Conservation (phyloP, 345 rosid genomes). For the Arabis alpina region DNA sequence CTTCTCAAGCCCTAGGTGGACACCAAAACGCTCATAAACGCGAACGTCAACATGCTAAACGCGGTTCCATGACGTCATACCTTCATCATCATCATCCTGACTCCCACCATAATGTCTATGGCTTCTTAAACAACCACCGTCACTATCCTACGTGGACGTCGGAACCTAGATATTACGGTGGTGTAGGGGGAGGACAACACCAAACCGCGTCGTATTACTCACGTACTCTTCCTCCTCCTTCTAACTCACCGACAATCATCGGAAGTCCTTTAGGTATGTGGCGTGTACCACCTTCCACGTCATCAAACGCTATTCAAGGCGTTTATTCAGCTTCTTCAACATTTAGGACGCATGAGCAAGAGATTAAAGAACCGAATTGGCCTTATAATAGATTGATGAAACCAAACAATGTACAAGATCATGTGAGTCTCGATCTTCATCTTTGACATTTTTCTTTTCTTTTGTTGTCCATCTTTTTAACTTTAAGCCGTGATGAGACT, state of each 20-base stretch:
- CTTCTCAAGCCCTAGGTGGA: conserved; percentile 98
- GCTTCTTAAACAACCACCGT: conserved; percentile 37
- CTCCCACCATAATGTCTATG: conserved; percentile 59
- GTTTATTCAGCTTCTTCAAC: conserved; percentile 36
- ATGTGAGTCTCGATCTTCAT: conserved; percentile 97
- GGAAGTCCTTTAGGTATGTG: conserved; percentile 80
- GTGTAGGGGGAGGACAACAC: conserved; percentile 1
- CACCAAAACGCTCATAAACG: conserved; percentile 99
- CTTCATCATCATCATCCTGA: conserved; percentile 47
- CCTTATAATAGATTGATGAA: conserved; percentile 46
- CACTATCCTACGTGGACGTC: conserved; percentile 58
- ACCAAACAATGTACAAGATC: conserved; percentile 62
- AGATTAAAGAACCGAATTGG: conserved; percentile 30
- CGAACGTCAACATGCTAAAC: conserved; percentile 93
- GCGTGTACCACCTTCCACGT: conserved; percentile 63
- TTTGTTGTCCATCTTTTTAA: conserved; percentile 11
- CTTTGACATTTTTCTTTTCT: conserved; percentile 48
- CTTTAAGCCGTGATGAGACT: conserved; percentile 33
- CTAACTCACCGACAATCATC: conserved; percentile 54
- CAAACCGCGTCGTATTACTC: conserved; percentile 59
- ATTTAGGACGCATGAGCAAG: conserved; percentile 34
- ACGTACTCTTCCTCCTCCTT: conserved; percentile 42
- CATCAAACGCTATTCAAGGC: conserved; percentile 36
- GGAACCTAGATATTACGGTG: conserved; percentile 60
- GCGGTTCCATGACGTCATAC: conserved; percentile 75